Evolutionary conservation across 2,329 filamentous ascomycete species (phyloP), one percentile per base, ranked within the genome.

Genomic region (Pseudovirgaria hyperparasitica): DNA sequence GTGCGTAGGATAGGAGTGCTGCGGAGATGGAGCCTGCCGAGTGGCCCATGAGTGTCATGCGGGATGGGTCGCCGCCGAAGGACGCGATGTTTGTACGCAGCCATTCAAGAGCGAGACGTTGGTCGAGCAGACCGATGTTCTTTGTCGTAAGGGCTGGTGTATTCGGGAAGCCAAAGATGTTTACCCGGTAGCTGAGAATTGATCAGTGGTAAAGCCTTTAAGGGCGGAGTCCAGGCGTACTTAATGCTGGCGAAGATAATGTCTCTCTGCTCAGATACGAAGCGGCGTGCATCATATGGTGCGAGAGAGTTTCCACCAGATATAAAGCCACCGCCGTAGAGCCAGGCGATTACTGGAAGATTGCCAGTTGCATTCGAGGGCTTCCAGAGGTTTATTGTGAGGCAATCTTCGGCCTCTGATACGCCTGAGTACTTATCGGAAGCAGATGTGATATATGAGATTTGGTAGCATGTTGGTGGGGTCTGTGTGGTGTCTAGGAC

Each of bases 381-480:
- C n/a, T n/a, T 43, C 44, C 45, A 48, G 5, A 49, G 23, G 24
- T 48, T 49, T 17, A 49, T 36, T 28, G 40, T 45, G 15, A 49
- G 24, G 20, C 45, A 49, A 29, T 49, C 45, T 15, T 49, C 45
- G 14, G n/a, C n/a, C n/a, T n/a, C n/a, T n/a, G n/a, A n/a, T n/a
- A n/a, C n/a, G n/a, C n/a, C n/a, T n/a, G n/a, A n/a, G n/a, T n/a
- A n/a, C n/a, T n/a, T n/a, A n/a, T n/a, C n/a, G n/a, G n/a, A n/a
- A n/a, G n/a, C n/a, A n/a, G n/a, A n/a, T n/a, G n/a, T n/a, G n/a
- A n/a, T n/a, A n/a, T n/a, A n/a, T n/a, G n/a, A 62, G 56, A 85
- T 76, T 43, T 86, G 80, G 1, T 81, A 80, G 39, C 81, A 90
- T 6, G 76, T 65, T 6, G 62, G 64, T 1, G 75, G 65, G 12